Base-by-base conservation (phyloP, 768 basidiomycete genomes). In the Trametes cingulata region DNA sequence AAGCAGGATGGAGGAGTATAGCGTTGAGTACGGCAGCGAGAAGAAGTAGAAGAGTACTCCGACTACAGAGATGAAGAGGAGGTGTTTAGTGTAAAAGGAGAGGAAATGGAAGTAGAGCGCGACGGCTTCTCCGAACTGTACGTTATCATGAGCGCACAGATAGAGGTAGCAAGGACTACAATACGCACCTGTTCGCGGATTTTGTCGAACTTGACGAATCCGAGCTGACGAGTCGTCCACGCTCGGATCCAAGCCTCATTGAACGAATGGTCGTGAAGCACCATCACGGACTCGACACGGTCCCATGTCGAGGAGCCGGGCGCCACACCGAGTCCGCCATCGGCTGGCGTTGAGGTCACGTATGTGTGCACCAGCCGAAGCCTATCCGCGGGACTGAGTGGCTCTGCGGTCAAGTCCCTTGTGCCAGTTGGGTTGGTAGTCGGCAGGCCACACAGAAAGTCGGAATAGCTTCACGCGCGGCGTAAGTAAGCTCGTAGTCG, bases 51-150 rank as follows among this genome's bases (percentile, higher is more conserved):
- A 88, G 19, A 83, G 50, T 47, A 85, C 66, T 1, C 95, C 94
- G 40, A 93, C 76, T 15, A 74, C 69, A 2, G 94, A 85, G 2
- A 95, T 91, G 65, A 93, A 83, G 22, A 87, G 67, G 43, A 98
- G 85, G 35, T 87, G 85, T 43, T 83, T 82, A 0, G 95, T 90
- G 75, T 98, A 98, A 43, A 86, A 84, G 6, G 85, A 82, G 17
- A 98, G 81, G 77, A 96, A 97, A 49, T 85, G 83, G 74, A 95
- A 98, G 75, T 99, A 95, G 36, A 93, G 81, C 1, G 93, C 91
- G 15, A 94, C 76, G 0, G 85, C 80, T 69, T 91, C 91, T 12
- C 94, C 94, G 64, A 92, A 93, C 83, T 86, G 60, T 20, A 48
- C 56, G 43, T 29, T 13, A 42, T 61, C n/a, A 62, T 19, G 52